Evolutionary conservation across 2,329 filamentous ascomycete species (phyloP).

Genomic region (Neopestalotiopsis rosae): DNA sequence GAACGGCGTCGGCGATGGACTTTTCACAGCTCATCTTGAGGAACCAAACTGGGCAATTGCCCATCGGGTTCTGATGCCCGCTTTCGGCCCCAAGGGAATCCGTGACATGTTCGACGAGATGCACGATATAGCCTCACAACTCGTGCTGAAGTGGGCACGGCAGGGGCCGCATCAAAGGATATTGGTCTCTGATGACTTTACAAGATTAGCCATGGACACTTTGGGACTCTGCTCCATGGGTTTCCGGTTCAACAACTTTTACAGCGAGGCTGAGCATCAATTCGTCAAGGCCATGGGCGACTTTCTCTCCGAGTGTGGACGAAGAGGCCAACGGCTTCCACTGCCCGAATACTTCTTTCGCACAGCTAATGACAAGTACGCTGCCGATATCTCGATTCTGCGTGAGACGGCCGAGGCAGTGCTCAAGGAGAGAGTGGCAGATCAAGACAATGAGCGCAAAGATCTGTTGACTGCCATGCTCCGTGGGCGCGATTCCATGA

Average conservation of each 20-base stretch:
- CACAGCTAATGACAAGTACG: conserved; percentile 54
- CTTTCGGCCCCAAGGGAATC: conserved; percentile 58
- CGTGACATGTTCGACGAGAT: conserved; percentile 59
- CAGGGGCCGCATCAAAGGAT: conserved; percentile 49
- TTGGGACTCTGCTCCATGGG: conserved; percentile 67
- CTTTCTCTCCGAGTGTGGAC: conserved; percentile 63
- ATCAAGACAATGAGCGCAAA: conserved; percentile 58
- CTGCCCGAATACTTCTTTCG: conserved; percentile 56
- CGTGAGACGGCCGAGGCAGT: conserved; percentile 63
- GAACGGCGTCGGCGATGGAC: conserved; percentile 47
- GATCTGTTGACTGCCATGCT: conserved; percentile 76
- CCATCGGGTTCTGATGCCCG: conserved; percentile 56
- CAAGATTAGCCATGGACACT: conserved; percentile 65
- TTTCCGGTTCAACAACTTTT: conserved; percentile 71
- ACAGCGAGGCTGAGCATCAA: conserved; percentile 70
- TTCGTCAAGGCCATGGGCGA: conserved; percentile 72
- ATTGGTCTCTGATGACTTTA: conserved; percentile 62
- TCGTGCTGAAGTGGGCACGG: conserved; percentile 60
- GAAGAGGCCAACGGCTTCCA: conserved; percentile 51
- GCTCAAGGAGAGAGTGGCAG: conserved; percentile 60
- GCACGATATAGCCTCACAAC: conserved; percentile 56
- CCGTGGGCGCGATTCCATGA: conserved; percentile 68
- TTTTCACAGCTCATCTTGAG: conserved; percentile 28
- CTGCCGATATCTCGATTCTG: conserved; percentile 59
- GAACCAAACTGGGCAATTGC: conserved; percentile 57